Evolutionary conservation across 805 yeast species (phyloP).

Genomic region (Metschnikowia rubicola): DNA sequence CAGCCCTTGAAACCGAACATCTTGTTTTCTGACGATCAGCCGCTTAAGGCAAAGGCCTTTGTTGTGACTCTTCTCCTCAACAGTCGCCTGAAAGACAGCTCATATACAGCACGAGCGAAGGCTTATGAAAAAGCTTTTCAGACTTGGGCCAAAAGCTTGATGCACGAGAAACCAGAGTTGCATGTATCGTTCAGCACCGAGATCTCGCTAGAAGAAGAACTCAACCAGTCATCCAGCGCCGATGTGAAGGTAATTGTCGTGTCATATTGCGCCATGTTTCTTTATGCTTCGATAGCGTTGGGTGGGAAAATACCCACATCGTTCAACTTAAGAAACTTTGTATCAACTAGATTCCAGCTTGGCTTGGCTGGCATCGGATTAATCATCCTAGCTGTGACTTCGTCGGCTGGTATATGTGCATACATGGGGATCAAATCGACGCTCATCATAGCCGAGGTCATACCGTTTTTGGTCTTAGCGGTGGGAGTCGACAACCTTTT

Average conservation of each 20-base stretch:
- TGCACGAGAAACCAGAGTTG: constrained; percentile 53
- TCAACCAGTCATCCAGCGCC: constrained; percentile 76
- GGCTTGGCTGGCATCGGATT: constrained; percentile 84
- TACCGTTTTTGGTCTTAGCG: constrained; percentile 88
- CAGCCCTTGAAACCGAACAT: constrained; percentile 78
- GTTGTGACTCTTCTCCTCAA: constrained; percentile 70
- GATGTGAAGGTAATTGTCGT: constrained; percentile 67
- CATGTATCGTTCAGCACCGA: constrained; percentile 76
- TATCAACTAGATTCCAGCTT: constrained; percentile 62
- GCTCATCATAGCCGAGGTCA: constrained; percentile 91
- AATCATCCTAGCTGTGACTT: constrained; percentile 73
- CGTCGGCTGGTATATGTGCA: constrained; percentile 82
- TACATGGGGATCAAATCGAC: constrained; percentile 80
- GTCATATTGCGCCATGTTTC: constrained; percentile 82
- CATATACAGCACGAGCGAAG: constrained; percentile 36
- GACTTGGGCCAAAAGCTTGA: constrained; percentile 43
- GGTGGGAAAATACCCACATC: constrained; percentile 53
- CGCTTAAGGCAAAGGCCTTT: constrained; percentile 64
- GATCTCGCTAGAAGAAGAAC: constrained; percentile 77
- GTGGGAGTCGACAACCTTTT: constrained; percentile 96
- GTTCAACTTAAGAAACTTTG: constrained; percentile 28
- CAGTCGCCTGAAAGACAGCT: constrained; percentile 44
- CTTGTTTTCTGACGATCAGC: constrained; percentile 52
- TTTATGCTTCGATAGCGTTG: constrained; percentile 80
- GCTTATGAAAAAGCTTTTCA: constrained; percentile 76